Base-by-base conservation (phyloP, 164 flowering plant genomes). In the Vitis rupestris region DNA sequence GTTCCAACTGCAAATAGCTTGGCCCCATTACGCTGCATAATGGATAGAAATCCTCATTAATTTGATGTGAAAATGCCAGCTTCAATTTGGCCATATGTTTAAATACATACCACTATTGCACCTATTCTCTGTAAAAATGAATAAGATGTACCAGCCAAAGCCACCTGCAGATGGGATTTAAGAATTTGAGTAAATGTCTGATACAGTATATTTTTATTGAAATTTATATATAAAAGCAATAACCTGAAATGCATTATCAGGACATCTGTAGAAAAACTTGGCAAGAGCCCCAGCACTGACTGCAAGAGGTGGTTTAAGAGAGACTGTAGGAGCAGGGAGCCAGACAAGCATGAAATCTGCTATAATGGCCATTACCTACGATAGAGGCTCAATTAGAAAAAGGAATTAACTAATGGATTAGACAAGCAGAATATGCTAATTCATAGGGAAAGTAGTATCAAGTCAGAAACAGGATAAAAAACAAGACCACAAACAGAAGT, bases 261-360 rank as follows among this genome's bases (percentile, higher is more conserved):
- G 99, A 59, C 97, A 94, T 69, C 78, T 78, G 66, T 85, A 69
- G 80, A 94, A 92, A 78, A 91, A 92, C 76, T 87, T 91, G 48
- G 99, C 85, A 71, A 94, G 50, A 29, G 83, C 75, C 66, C 98
- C 99, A 63, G 97, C 96, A 78, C 85, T 82, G 17, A 82, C 70
- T 50, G 90, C 84, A 54, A 90, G 84, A 56, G 96, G 81, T 19
- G 95, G 86, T 37, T 88, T 83, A 48, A 94, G 96, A 79, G 96
- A 81, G 74, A 94, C 88, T 37, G 99, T 92, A 10, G 99, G 99
- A 68, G 99, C 99, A 63, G 99, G 99, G 74, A 94, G 97, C 84
- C 87, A 94, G 9, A 94, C 99, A 71, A 94, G 95, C 99, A 94
- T 92, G 78, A 94, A 94, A 83, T 92, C 99, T 63, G 99, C 98